phyloP scores from a whole-genome alignment of 352 stramenopile genomes.

The Phytophthora niederhauseri region DNA sequence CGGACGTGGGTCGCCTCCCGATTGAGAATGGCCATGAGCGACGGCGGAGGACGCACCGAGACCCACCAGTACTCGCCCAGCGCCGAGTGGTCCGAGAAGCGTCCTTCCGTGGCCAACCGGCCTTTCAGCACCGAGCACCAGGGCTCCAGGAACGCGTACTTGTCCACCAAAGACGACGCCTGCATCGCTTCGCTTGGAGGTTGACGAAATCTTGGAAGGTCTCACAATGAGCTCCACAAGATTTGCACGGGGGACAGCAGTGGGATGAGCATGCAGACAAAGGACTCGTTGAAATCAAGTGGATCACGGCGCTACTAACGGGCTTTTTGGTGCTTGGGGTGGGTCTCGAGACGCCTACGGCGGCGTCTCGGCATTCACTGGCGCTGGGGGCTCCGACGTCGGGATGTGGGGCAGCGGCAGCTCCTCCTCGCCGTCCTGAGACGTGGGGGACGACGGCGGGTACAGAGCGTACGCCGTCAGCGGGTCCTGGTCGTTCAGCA shows the following conservation, averaged over 20 bases:
- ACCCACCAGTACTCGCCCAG: conserved; percentile 33
- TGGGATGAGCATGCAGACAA: background rate
- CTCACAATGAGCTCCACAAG: conserved; percentile 1
- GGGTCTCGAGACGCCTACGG: conserved; percentile 14
- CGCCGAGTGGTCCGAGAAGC: conserved; percentile 30
- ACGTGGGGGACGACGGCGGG: conserved; percentile 31
- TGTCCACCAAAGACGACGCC: conserved; percentile 12
- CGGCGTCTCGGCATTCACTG: conserved; percentile 7
- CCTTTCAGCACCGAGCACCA: conserved; percentile 33
- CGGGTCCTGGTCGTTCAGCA: conserved; percentile 40
- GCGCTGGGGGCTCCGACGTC: conserved; percentile 21
- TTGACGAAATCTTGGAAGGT: conserved; percentile 16
- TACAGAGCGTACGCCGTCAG: conserved; percentile 47
- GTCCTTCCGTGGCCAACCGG: conserved; percentile 24
- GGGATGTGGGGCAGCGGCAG: conserved; percentile 29
- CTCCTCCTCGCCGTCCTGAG: conserved; percentile 20
- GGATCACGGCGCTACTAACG: conserved; percentile 18
- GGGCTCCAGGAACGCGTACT: conserved; percentile 35
- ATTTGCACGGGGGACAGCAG: conserved; percentile 13
- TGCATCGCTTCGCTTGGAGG: conserved; percentile 2
- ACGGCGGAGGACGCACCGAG: conserved; percentile 25
- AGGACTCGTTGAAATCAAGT: conserved; percentile 22
- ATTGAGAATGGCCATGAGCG: conserved; percentile 25
- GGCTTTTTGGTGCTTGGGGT: conserved; percentile 8
- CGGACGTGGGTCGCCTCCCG: conserved; percentile 27